These are phyloP conservation scores for Wickerhamomyces subpelliculosus DNA, from an alignment of 805 yeast species.

Conservation along the genomic window DNA sequence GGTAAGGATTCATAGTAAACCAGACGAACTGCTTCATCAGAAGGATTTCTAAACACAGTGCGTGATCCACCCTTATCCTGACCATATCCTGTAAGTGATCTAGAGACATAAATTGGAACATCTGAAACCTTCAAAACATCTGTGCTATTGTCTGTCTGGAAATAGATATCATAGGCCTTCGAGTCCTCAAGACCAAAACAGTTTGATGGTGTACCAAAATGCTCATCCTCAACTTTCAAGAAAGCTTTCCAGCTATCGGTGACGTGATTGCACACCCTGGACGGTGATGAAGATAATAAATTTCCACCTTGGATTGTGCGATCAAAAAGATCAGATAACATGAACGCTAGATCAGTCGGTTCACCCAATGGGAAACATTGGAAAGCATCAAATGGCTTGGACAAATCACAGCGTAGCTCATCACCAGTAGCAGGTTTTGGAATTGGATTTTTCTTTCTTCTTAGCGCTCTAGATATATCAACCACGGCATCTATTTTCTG, in stretches of 20 bases:
- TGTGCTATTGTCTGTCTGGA: slow-evolving; percentile 38
- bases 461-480: slow-evolving; percentile 61
- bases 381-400: slow-evolving; percentile 52
- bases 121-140: slow-evolving; percentile 29
- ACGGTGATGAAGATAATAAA: slow-evolving; percentile 38
- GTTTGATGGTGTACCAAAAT: slow-evolving; percentile 27
- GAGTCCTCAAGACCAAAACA: slow-evolving; percentile 28
- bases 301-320: slow-evolving; percentile 57
- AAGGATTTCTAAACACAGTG: slow-evolving; percentile 67
- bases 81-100: slow-evolving; percentile 88
- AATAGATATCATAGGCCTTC: slow-evolving; percentile 21
- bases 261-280: slow-evolving; percentile 38
- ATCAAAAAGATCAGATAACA: slow-evolving; percentile 65
- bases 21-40: slow-evolving; percentile 39
- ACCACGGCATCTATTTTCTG: slow-evolving; percentile 68
- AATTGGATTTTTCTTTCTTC: slow-evolving; percentile 57
- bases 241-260: slow-evolving; percentile 41
- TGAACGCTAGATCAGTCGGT: slow-evolving; percentile 38
- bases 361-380: slow-evolving; percentile 77
- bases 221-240: slow-evolving; percentile 22
- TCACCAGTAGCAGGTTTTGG: slow-evolving; percentile 75
- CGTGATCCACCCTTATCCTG: slow-evolving; percentile 89
- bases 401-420: slow-evolving; percentile 64
- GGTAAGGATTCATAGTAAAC: slow-evolving; percentile 79
- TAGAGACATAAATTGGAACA: slow-evolving; percentile 68